Evolutionary conservation across 192 early-diverging fungal species (phyloP).

Genomic region (Pilaira anomala): DNA sequence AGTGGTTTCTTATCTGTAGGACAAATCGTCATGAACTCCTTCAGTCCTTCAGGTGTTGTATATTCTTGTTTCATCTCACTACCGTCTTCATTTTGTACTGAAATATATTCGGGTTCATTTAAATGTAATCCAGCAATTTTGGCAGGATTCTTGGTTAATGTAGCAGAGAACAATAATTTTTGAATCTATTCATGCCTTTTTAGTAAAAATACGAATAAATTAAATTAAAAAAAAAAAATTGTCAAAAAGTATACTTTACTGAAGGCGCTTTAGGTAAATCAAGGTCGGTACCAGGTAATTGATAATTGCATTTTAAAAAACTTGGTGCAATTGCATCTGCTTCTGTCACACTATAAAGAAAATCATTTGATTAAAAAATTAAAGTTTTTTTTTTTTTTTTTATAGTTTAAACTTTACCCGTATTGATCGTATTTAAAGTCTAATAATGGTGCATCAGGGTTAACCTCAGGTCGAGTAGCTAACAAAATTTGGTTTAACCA

Average conservation of each 20-base stretch:
- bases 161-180: constrained; percentile 95
- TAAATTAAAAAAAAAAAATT: background rate
- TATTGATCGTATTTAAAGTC: constrained; percentile 12
- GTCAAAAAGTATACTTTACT: constrained; percentile 13
- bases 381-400: background rate
- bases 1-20: constrained; percentile 76
- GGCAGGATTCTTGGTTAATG: constrained; percentile 88
- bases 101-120: constrained; percentile 77
- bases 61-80: constrained; percentile 45
- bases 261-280: constrained; percentile 46
- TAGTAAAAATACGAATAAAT: background rate
- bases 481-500: constrained; percentile 80
- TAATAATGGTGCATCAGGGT: background rate
- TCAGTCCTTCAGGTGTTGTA: constrained; percentile 52
- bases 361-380: background rate
- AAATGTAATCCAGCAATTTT: constrained; percentile 86
- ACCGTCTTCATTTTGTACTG: constrained; percentile 52
- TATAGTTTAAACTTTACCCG: constrained; percentile 5
- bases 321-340: constrained; percentile 49
- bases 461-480: constrained; percentile 44
- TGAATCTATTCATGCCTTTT: constrained; percentile 51
- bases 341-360: constrained; percentile 43
- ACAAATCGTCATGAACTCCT: constrained; percentile 73
- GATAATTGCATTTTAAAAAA: constrained; percentile 41
- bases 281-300: constrained; percentile 45